These are phyloP conservation scores for Solanum hybrid DNA, from an alignment of 305 asterid species.

Conservation along the genomic window DNA sequence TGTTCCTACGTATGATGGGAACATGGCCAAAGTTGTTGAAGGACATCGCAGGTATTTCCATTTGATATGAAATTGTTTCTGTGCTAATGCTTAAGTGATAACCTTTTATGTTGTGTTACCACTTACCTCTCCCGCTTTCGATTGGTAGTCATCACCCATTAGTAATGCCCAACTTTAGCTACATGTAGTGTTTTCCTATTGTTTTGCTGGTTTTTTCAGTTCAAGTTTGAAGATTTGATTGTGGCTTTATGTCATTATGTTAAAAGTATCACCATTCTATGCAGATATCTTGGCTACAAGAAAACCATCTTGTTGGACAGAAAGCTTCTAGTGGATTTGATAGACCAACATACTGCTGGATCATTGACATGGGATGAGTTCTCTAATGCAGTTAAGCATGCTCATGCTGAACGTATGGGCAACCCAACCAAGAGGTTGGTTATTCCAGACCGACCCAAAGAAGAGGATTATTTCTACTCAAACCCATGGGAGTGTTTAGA, in stretches of 20 bases:
- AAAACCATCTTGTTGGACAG: slow-evolving; percentile 60
- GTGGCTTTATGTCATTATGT: neutral
- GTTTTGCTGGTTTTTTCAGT: neutral
- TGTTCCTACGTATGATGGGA: slow-evolving; percentile 78
- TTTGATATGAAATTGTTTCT: neutral
- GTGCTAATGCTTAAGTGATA: neutral
- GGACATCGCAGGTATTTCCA: slow-evolving; percentile 71
- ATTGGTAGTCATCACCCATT: neutral
- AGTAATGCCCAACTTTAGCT: neutral
- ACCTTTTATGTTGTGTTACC: neutral
- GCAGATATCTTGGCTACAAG: slow-evolving; percentile 68
- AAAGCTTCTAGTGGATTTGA: slow-evolving; percentile 42
- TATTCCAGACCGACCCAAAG: slow-evolving; percentile 69
- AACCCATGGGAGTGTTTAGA: slow-evolving; percentile 69
- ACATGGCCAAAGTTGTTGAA: slow-evolving; percentile 88
- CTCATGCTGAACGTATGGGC: slow-evolving; percentile 61
- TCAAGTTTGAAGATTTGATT: neutral
- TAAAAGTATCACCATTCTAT: neutral
- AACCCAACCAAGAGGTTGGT: slow-evolving; percentile 41
- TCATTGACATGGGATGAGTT: slow-evolving; percentile 57
- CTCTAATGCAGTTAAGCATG: slow-evolving; percentile 52
- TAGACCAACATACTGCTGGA: slow-evolving; percentile 44
- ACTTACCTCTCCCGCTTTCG: neutral
- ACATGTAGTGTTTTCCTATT: neutral
- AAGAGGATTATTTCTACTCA: slow-evolving; percentile 75